These are phyloP conservation scores for Populus pruinosa DNA, from an alignment of 345 rosid genomes.

Conservation along the genomic window DNA sequence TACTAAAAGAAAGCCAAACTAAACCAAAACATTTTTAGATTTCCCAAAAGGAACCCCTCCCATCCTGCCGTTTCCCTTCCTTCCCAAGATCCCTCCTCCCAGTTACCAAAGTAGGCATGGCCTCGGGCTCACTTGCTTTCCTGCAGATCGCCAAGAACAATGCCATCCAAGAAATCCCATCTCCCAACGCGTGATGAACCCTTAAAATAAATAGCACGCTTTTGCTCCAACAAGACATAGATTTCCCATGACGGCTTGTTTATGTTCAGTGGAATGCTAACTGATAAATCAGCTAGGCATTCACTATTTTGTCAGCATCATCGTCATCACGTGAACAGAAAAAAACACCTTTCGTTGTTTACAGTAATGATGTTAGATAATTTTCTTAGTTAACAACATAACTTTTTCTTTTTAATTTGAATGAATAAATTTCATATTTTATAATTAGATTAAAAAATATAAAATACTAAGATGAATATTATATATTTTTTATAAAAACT, in stretches of 20 bases:
- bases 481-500: no score
- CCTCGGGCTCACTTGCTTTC: slow-evolving; percentile 29
- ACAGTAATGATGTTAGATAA: slow-evolving; percentile 21
- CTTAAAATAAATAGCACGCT: slow-evolving; percentile 39
- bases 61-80: slow-evolving; percentile 1
- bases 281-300: slow-evolving; percentile 49
- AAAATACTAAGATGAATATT: no score
- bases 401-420: no score
- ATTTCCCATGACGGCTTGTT: slow-evolving; percentile 65
- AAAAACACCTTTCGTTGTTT: not conserved
- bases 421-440: no score
- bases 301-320: slow-evolving; percentile 19
- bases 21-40: slow-evolving; percentile 35
- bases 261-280: slow-evolving; percentile 28
- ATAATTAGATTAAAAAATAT: no score
- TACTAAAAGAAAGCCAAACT: slow-evolving; percentile 31
- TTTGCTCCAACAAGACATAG: slow-evolving; percentile 35
- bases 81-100: slow-evolving; percentile 3
- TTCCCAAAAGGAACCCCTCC: slow-evolving; percentile 5
- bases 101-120: slow-evolving; percentile 23
- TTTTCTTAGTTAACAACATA: no score
- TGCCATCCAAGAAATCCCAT: slow-evolving; percentile 56
- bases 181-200: slow-evolving; percentile 59
- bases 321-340: not conserved
- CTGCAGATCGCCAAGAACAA: slow-evolving; percentile 44